These are phyloP conservation scores for Cyberlindnera veronae DNA, from an alignment of 805 yeast species.

Conservation along the genomic window DNA sequence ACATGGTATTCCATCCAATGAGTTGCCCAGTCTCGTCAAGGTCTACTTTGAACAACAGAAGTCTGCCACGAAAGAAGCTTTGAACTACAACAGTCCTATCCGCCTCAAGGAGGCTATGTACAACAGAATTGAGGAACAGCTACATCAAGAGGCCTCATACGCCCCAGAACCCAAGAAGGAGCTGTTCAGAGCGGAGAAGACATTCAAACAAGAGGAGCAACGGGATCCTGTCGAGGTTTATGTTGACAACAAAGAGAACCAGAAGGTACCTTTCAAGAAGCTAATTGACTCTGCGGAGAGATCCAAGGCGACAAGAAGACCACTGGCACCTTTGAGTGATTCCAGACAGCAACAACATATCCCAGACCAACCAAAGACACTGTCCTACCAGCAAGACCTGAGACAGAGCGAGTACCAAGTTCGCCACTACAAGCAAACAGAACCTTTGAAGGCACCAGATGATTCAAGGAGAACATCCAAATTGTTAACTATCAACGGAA, in stretches of 20 bases:
- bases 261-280: not conserved
- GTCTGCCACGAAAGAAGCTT: slow-evolving; percentile 28
- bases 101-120: slow-evolving; percentile 22
- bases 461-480: slow-evolving; percentile 18
- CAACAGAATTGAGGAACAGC: slow-evolving; percentile 25
- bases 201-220: not conserved
- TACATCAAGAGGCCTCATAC: slow-evolving; percentile 21
- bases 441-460: slow-evolving; percentile 26
- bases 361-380: slow-evolving; percentile 6
- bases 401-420: slow-evolving; percentile 13
- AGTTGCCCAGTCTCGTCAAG: slow-evolving; percentile 34
- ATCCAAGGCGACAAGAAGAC: slow-evolving; percentile 14
- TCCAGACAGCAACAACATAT: slow-evolving; percentile 12
- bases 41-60: slow-evolving; percentile 36
- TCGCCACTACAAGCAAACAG: slow-evolving; percentile 18
- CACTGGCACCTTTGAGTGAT: slow-evolving; percentile 20
- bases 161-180: slow-evolving; percentile 18
- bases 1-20: slow-evolving; percentile 34
- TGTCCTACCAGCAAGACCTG: slow-evolving; percentile 1
- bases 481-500: slow-evolving; percentile 48
- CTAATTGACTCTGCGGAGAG: slow-evolving; percentile 7
- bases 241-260: slow-evolving; percentile 15
- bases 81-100: slow-evolving; percentile 23
- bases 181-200: slow-evolving; percentile 9
- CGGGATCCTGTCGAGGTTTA: slow-evolving; percentile 7